Evolutionary conservation across 768 basidiomycete species (phyloP), one percentile per base, ranked within the genome.

Genomic region (Mycena maculata): DNA sequence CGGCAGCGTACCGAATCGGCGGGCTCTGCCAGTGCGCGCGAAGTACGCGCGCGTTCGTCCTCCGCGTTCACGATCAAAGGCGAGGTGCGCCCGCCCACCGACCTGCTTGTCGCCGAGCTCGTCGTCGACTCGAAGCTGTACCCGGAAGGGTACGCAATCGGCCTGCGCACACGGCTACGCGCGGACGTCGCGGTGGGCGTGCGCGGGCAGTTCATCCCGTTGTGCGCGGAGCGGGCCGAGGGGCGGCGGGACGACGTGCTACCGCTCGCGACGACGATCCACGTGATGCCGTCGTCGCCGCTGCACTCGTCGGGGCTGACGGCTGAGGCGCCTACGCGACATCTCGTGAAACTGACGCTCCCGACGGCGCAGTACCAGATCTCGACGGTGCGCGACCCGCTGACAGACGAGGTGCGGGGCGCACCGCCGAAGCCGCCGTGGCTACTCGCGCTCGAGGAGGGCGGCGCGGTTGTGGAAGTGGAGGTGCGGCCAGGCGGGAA

Each of bases 291-390:
- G 0, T 87, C 90, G 2, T 95, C 94, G 23, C 88, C 94, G 13
- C 79, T 94, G 63, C 93, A 92, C 71, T 92, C 94, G 23, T 90
- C 92, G 39, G 87, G 83, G 23, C 75, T 88, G 50, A 82, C 80
- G 50, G 77, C 79, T 10, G 83, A 81, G 18, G 86, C 83, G 28
- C 82, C 90, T 39, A 87, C 88, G 62, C 86, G 94, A 48, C 95
- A 98, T 78, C 78, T 98, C 49, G 69, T 98, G 16, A 84, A 93
- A 53, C 72, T 98, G 56, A 88, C 86, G 41, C 78, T 98, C 20
- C 96, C 96, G 3, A 97, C 94, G 2, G 90, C 93, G 22, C 91
- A 90, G 67, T 94, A 89, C 74, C 88, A 91, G 75, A 86, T 90
- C 48, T 86, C 90, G 33, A 90, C 92, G 3, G 86, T 96, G 38